Conservation (phyloP, 805 yeast genomes). For the Metschnikowia noctiluminum region DNA sequence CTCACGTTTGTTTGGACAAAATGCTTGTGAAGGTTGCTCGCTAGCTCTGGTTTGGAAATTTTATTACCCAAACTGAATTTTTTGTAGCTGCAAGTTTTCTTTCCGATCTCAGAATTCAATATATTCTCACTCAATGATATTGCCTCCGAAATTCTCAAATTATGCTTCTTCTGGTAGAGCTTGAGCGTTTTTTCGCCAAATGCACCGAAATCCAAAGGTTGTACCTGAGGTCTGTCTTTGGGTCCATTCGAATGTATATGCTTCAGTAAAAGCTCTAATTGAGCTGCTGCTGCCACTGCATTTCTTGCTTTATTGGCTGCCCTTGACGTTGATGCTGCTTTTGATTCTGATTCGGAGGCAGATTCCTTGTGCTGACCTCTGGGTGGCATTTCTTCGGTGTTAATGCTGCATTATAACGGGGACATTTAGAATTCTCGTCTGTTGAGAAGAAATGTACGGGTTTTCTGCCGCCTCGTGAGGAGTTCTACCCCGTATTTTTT, state of each 20-base stretch:
- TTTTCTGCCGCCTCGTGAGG: no score
- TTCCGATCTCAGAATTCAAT: slow-evolving; percentile 69
- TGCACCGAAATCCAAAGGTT: slow-evolving; percentile 67
- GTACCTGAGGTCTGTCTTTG: slow-evolving; percentile 44
- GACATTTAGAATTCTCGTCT: no score
- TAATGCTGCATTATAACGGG: no score
- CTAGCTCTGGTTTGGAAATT: slow-evolving; percentile 57
- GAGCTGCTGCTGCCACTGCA: slow-evolving; percentile 63
- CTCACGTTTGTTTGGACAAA: slow-evolving; percentile 56
- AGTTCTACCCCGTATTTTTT: no score
- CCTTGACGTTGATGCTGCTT: slow-evolving; percentile 25
- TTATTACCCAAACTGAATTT: slow-evolving; percentile 32
- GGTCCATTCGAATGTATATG: slow-evolving; percentile 78
- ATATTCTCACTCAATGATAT: slow-evolving; percentile 67
- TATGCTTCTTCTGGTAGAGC: slow-evolving; percentile 61
- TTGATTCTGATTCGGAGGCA: slow-evolving; percentile 35
- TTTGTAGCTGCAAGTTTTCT: slow-evolving; percentile 48
- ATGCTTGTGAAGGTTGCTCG: slow-evolving; percentile 62
- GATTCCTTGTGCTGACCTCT: slow-evolving; percentile 29
- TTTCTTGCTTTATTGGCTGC: slow-evolving; percentile 58
- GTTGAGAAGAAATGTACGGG: no score
- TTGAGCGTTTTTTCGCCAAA: slow-evolving; percentile 64
- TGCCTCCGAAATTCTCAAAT: slow-evolving; percentile 55
- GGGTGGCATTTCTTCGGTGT: slow-evolving; percentile 14
- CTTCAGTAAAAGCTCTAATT: slow-evolving; percentile 61